phyloP scores from a whole-genome alignment of 2,329 filamentous ascomycete genomes.

The Exophiala xenobiotica region DNA sequence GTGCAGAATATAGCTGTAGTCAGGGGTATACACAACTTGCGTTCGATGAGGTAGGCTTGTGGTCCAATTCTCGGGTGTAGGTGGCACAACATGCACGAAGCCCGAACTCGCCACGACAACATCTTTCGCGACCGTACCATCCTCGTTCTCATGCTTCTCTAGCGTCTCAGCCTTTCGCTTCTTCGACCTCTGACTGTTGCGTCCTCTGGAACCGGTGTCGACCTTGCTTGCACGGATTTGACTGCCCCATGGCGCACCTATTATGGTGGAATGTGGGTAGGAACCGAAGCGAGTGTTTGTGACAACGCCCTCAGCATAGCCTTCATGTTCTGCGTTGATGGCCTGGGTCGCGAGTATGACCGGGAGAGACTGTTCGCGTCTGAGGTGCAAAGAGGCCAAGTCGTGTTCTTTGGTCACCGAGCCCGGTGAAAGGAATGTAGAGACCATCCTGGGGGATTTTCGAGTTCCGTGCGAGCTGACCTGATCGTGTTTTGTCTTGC shows the following conservation, averaged over 20 bases:
- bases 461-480: background rate
- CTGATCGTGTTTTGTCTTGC: background rate
- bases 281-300: constrained; percentile 94
- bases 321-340: constrained; percentile 60
- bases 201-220: constrained; percentile 85
- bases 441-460: constrained; percentile 40
- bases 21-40: constrained; percentile 54
- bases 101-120: constrained; percentile 46
- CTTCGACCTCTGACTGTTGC: constrained; percentile 57
- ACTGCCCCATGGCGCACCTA: constrained; percentile 82
- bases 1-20: constrained; percentile 54
- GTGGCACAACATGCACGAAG: constrained; percentile 50
- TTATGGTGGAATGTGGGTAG: constrained; percentile 74
- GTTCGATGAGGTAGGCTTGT: constrained; percentile 52
- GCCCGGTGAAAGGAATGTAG: constrained; percentile 77
- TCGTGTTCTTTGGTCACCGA: constrained; percentile 60
- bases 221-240: constrained; percentile 88
- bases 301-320: constrained; percentile 73
- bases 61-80: constrained; percentile 53
- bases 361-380: constrained; percentile 79
- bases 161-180: constrained; percentile 48
- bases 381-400: constrained; percentile 83
- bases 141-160: constrained; percentile 26
- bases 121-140: constrained; percentile 31
- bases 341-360: constrained; percentile 62